A percentile compares a stretch with the other conserved stretches of the same genome.
Evolutionary conservation across 345 rosid genomes (phyloP).

Genomic region (Kernera saxatilis): DNA sequence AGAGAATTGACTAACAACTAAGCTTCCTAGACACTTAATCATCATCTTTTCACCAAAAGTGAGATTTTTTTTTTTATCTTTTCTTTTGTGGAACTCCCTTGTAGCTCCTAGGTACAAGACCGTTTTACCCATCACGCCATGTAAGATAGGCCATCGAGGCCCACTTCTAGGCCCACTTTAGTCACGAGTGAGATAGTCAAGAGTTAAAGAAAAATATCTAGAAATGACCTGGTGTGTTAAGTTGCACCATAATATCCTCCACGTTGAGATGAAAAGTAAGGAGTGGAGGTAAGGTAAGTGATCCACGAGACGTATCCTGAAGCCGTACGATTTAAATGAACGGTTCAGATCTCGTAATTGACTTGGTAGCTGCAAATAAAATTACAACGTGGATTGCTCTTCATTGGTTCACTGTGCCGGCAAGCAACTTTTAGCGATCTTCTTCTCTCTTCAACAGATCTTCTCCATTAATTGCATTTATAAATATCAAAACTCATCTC

Average conservation of each 20-base stretch:
- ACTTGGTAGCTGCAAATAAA: not conserved
- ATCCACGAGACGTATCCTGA: not conserved
- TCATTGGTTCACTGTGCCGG: not conserved
- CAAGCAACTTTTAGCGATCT: constrained; percentile 1
- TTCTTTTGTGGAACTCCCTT: no score
- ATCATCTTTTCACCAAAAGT: no score
- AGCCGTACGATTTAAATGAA: constrained; percentile 14
- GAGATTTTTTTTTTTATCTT: no score
- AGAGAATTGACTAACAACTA: no score
- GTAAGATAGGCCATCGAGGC: no score
- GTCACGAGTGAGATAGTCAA: no score
- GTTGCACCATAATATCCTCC: not conserved
- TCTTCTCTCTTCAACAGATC: not conserved
- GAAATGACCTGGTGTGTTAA: not conserved
- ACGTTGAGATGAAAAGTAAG: not conserved
- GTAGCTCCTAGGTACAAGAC: no score
- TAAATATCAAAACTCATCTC: not conserved
- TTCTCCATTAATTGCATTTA: not conserved
- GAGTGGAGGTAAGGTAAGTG: not conserved
- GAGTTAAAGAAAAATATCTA: not conserved
- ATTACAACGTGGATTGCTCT: not conserved
- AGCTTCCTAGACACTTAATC: no score
- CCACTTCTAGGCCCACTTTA: not conserved
- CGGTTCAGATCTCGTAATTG: constrained; percentile 8
- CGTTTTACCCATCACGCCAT: no score